These are phyloP conservation scores for Leccinum fuscescens DNA, from an alignment of 1,284 basidiomycete genomes.

Conservation along the genomic window DNA sequence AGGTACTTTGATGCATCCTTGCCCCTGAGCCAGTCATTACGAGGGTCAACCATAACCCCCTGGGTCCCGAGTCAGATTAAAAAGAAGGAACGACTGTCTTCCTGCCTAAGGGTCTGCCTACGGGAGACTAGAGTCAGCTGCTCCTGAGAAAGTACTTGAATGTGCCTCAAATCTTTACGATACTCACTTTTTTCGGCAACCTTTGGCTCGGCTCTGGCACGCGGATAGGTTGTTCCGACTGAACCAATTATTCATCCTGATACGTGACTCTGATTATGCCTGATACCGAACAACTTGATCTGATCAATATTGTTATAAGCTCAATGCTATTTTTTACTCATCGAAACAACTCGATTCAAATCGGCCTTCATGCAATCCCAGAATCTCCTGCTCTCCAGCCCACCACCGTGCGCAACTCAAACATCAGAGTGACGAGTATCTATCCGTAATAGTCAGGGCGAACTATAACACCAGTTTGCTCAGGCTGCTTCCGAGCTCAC, in stretches of 20 bases:
- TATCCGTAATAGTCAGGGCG: background rate
- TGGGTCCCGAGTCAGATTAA: background rate
- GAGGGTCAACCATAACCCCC: background rate
- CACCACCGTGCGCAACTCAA: background rate
- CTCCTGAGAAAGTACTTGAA: background rate
- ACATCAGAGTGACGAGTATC: background rate
- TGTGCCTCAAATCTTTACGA: background rate
- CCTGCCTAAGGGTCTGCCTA: too few relatives aligned
- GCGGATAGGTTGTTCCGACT: too few relatives aligned
- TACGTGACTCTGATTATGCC: too few relatives aligned
- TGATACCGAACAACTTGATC: too few relatives aligned
- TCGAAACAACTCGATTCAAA: too few relatives aligned
- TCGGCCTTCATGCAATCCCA: conserved; percentile 1
- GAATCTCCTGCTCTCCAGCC: too few relatives aligned
- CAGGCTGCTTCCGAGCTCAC: background rate
- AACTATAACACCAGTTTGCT: conserved; percentile 12
- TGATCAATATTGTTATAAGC: too few relatives aligned
- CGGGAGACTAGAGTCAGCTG: background rate
- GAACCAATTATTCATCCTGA: too few relatives aligned
- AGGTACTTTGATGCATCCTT: background rate
- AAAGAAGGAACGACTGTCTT: too few relatives aligned
- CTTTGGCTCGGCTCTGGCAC: too few relatives aligned
- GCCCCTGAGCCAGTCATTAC: background rate
- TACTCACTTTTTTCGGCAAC: too few relatives aligned
- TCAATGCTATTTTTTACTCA: too few relatives aligned